Percentiles rank a stretch among this genome's conserved stretches.
phyloP scores from a whole-genome alignment of 169 alveolate species.

The Theileria sp. region DNA sequence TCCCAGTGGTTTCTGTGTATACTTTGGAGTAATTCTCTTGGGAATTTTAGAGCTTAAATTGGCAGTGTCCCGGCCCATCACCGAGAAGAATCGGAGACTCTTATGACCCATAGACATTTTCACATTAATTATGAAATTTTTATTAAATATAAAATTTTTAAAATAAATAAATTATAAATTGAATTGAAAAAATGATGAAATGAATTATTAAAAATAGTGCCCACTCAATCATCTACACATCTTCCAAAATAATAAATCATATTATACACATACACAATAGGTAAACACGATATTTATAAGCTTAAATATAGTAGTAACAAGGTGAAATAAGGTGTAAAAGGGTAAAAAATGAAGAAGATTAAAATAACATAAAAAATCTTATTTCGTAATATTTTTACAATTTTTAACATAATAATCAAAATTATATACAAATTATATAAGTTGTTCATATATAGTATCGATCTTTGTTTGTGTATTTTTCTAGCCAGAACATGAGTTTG shows the following conservation, averaged over 20 bases:
- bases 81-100: slow-evolving; percentile 22
- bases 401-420: too few relatives aligned
- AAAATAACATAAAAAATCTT: too few relatives aligned
- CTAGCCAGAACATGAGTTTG: slow-evolving; percentile 8
- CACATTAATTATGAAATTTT: not conserved
- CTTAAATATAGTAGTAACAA: too few relatives aligned
- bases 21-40: slow-evolving; percentile 72
- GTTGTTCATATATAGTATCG: slow-evolving; percentile 40
- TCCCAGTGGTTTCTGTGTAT: slow-evolving; percentile 80
- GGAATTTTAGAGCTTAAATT: slow-evolving; percentile 30
- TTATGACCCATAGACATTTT: not conserved
- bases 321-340: too few relatives aligned
- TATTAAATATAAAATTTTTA: not conserved
- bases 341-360: not conserved
- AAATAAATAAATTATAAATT: not conserved
- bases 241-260: not conserved
- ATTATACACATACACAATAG: too few relatives aligned
- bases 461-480: slow-evolving; percentile 36
- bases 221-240: not conserved
- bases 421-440: too few relatives aligned
- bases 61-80: slow-evolving; percentile 45
- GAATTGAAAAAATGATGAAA: not conserved
- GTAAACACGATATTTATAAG: not conserved
- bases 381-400: not conserved
- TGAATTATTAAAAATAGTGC: not conserved